Conservation (phyloP, 169 alveolate species). For the Eimeria falciformis region DNA sequence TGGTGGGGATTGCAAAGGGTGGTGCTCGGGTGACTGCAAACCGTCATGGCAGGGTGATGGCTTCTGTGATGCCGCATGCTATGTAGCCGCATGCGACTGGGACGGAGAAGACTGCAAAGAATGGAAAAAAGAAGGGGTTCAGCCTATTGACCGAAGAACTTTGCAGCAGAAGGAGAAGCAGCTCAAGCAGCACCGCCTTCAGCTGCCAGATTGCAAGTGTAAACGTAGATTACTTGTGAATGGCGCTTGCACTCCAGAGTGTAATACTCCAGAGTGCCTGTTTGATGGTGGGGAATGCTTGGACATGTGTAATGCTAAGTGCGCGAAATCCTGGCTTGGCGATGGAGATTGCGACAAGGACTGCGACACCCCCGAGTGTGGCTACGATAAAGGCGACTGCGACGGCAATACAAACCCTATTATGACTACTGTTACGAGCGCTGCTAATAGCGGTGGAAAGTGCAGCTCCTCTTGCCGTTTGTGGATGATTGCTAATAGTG, state of each 20-base stretch:
- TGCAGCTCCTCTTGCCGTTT: constrained; percentile 80
- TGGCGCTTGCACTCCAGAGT: constrained; percentile 84
- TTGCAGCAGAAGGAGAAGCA: constrained; percentile 56
- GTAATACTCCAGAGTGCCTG: constrained; percentile 83
- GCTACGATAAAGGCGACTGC: constrained; percentile 85
- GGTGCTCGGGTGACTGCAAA: constrained; percentile 85
- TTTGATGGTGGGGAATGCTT: constrained; percentile 84
- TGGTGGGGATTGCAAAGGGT: constrained; percentile 83
- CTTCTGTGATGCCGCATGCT: constrained; percentile 83
- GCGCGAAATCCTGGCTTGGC: constrained; percentile 85
- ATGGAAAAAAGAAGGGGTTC: constrained; percentile 72
- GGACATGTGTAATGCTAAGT: constrained; percentile 81
- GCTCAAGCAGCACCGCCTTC: constrained; percentile 62
- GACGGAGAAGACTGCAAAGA: constrained; percentile 83
- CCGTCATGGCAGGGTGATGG: constrained; percentile 87
- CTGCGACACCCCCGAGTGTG: constrained; percentile 82
- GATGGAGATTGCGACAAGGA: constrained; percentile 85
- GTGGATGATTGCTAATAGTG: constrained; percentile 85
- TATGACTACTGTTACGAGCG: constrained; percentile 2
- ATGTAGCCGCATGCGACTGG: constrained; percentile 83
- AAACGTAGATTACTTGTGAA: constrained; percentile 81
- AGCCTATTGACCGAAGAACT: constrained; percentile 41
- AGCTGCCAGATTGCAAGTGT: constrained; percentile 80
- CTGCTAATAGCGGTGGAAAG: neutral
- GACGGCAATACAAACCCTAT: constrained; percentile 45